Percentiles rank a stretch among this genome's conserved stretches.
Evolutionary conservation across 495 filamentous ascomycete species (phyloP).

Genomic region (Hypoxylon perforatum): DNA sequence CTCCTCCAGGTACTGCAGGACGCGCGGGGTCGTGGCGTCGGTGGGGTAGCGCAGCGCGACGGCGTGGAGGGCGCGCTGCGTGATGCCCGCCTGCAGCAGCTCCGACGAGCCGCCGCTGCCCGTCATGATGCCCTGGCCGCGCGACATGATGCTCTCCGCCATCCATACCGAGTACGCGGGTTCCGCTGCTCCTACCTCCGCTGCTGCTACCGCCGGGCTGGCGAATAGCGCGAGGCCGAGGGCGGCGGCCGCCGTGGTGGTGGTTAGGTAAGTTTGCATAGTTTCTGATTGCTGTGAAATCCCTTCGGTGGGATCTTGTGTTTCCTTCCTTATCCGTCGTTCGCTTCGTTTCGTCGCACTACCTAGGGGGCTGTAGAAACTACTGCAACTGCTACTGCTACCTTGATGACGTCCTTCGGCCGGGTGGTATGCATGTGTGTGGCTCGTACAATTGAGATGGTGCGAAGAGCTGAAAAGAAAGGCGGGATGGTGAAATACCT

Average conservation of each 20-base stretch:
- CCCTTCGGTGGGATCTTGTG: no score
- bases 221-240: constrained; percentile 20
- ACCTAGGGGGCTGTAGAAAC: no score
- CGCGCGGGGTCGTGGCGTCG: constrained; percentile 33
- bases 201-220: constrained; percentile 12
- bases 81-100: constrained; percentile 54
- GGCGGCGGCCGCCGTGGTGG: constrained; percentile 11
- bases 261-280: constrained; percentile 15
- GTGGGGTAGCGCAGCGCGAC: constrained; percentile 45
- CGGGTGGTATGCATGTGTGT: constrained; percentile 12
- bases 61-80: constrained; percentile 51
- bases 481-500: no score
- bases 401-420: constrained; percentile 1
- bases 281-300: no score
- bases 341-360: no score
- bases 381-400: background rate
- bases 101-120: constrained; percentile 47
- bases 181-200: background rate
- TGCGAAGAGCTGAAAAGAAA: background rate
- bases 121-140: constrained; percentile 53
- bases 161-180: constrained; percentile 53
- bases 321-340: background rate
- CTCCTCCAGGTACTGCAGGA: constrained; percentile 36
- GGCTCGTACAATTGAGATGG: background rate
- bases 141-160: constrained; percentile 58